phyloP scores from a whole-genome alignment of 1,284 basidiomycete species.

The Trametes versicolor region DNA sequence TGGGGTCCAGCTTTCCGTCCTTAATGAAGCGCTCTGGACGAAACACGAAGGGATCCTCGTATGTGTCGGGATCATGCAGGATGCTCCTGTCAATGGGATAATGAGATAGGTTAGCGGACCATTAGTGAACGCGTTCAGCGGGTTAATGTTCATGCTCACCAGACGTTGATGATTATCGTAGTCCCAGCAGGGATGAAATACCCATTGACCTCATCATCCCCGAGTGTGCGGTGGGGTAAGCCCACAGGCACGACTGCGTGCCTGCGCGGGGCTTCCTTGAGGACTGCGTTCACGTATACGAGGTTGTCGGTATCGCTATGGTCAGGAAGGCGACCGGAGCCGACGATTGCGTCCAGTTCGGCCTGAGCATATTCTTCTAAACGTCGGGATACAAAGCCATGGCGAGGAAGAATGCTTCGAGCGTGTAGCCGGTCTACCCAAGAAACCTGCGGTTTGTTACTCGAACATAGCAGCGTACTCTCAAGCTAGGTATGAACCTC shows the following conservation, averaged over 20 bases:
- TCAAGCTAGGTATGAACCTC: no score
- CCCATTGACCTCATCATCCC: slow-evolving; percentile 36
- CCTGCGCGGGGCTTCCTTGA: slow-evolving; percentile 37
- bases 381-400: background rate
- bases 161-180: slow-evolving; percentile 33
- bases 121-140: background rate
- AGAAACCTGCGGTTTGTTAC: no score
- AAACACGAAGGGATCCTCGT: slow-evolving; percentile 11
- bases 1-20: slow-evolving; percentile 3
- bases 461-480: no score
- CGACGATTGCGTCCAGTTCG: background rate
- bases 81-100: slow-evolving; percentile 34
- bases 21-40: slow-evolving; percentile 13
- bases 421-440: background rate
- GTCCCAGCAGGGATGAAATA: slow-evolving; percentile 36
- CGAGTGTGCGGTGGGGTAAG: slow-evolving; percentile 26
- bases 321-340: slow-evolving; percentile 28
- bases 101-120: background rate
- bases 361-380: background rate
- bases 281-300: slow-evolving; percentile 26
- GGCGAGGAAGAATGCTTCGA: background rate
- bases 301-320: slow-evolving; percentile 31
- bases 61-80: slow-evolving; percentile 11
- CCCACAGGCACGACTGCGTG: slow-evolving; percentile 31
- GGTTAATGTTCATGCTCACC: slow-evolving; percentile 28